A percentile compares a stretch with the other conserved stretches of the same genome.
These are phyloP conservation scores for Dryas octopetala DNA, from an alignment of 306 rosid species.

Conservation along the genomic window DNA sequence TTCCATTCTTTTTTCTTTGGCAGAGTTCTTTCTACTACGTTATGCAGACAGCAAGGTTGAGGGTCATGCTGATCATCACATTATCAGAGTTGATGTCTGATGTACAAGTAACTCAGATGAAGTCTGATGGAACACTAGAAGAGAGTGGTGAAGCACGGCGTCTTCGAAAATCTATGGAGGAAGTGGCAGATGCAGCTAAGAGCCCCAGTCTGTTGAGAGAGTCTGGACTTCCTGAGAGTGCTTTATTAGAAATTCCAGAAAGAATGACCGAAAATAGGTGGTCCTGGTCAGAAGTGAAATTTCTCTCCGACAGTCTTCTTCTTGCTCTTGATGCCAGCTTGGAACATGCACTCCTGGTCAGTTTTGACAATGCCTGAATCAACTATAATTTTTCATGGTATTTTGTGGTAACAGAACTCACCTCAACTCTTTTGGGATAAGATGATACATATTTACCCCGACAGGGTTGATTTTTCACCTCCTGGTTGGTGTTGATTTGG, in stretches of 20 bases:
- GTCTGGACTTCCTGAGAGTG: conserved; percentile 73
- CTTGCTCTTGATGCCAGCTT: conserved; percentile 96
- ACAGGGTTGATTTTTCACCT: neutral
- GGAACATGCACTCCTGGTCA: conserved; percentile 93
- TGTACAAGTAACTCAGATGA: conserved; percentile 99
- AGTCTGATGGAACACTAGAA: conserved; percentile 85
- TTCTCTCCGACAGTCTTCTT: conserved; percentile 83
- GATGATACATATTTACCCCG: neutral
- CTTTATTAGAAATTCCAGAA: conserved; percentile 67
- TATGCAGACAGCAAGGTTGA: conserved; percentile 87
- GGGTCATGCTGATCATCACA: conserved; percentile 95
- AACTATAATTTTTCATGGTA: neutral
- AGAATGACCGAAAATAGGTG: conserved; percentile 66
- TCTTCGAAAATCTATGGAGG: conserved; percentile 77
- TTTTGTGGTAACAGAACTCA: neutral
- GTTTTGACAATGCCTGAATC: conserved; percentile 29
- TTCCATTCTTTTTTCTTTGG: conserved; percentile 31
- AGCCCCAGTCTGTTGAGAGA: conserved; percentile 61
- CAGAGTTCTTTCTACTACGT: conserved; percentile 95
- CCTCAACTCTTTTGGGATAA: neutral
- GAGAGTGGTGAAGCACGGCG: conserved; percentile 98
- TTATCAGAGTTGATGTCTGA: conserved; percentile 97
- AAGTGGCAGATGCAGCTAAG: conserved; percentile 78
- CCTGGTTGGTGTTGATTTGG: neutral
- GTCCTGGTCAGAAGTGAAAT: conserved; percentile 93